Percentiles rank a stretch among this genome's conserved stretches.
Evolutionary conservation across 495 filamentous ascomycete genomes (phyloP).

Genomic region (Neurospora sp.): DNA sequence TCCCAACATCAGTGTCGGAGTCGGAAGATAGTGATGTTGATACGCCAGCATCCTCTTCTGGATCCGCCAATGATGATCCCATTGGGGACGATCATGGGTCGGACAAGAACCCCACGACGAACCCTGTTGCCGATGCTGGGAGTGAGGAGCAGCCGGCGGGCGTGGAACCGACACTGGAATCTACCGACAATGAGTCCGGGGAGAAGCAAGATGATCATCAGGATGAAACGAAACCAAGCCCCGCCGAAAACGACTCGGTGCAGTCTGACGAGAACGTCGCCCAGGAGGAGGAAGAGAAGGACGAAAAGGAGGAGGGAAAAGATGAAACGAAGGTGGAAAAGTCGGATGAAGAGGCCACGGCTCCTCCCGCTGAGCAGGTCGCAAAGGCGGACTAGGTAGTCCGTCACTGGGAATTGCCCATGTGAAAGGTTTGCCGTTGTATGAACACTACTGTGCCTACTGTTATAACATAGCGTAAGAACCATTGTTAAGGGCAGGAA

Average conservation of each 20-base stretch:
- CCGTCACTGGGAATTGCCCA: not conserved
- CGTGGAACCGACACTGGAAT: not conserved
- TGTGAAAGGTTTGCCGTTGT: not conserved
- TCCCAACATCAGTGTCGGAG: not conserved
- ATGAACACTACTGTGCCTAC: not conserved
- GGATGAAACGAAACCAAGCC: not conserved
- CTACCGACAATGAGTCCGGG: not conserved
- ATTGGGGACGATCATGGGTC: not conserved
- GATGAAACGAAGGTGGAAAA: slow-evolving; percentile 5
- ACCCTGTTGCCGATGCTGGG: not conserved
- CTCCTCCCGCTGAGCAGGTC: not conserved
- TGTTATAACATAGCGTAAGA: not conserved
- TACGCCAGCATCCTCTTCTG: not conserved
- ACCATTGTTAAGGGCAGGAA: slow-evolving; percentile 3
- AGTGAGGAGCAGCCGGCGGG: not conserved
- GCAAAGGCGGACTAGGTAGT: not conserved
- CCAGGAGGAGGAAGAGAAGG: slow-evolving; percentile 5
- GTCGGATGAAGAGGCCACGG: not conserved
- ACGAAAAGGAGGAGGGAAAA: slow-evolving; percentile 13
- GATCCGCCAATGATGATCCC: not conserved
- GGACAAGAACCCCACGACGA: not conserved
- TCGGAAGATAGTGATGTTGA: not conserved
- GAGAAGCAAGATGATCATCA: not conserved
- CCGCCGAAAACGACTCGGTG: not conserved
- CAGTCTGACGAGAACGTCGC: not conserved